These are phyloP conservation scores for Termitomyces eurrhizus DNA, from an alignment of 768 basidiomycete species.

Conservation along the genomic window DNA sequence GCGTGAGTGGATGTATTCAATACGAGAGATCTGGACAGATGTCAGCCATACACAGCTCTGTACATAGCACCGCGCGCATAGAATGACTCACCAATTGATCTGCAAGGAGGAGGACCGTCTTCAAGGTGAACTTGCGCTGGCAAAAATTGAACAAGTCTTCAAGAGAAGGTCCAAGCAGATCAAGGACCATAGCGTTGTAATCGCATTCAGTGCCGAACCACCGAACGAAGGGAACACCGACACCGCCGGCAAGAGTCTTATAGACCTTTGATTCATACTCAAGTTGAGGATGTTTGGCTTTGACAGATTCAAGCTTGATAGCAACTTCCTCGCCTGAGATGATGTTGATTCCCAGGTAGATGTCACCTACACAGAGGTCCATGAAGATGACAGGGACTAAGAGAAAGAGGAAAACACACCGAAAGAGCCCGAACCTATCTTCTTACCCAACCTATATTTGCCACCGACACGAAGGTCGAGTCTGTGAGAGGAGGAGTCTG, in stretches of 20 bases:
- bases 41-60: conserved; percentile 15
- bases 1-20: conserved; percentile 99
- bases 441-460: conserved; percentile 98
- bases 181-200: conserved; percentile 99
- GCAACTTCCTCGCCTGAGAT: conserved; percentile 99
- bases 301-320: conserved; percentile 99
- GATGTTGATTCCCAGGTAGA: conserved; percentile 99
- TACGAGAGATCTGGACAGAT: conserved; percentile 80
- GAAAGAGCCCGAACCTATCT: conserved; percentile 98
- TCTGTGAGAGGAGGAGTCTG: conserved; percentile 67
- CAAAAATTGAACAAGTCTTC: conserved; percentile 94
- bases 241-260: conserved; percentile 98
- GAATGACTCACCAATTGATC: conserved; percentile 80
- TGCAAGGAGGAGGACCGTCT: conserved; percentile 94
- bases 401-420: conserved; percentile 49
- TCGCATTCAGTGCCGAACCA: conserved; percentile 97
- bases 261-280: conserved; percentile 96
- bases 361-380: conserved; percentile 64
- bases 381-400: conserved; percentile 7
- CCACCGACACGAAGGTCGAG: conserved; percentile 88
- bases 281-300: conserved; percentile 99
- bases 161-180: conserved; percentile 89
- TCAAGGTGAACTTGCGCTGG: conserved; percentile 96
- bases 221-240: conserved; percentile 96
- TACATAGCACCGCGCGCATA: conserved; percentile 16